phyloP scores from a whole-genome alignment of 345 rosid genomes.

The Zanthoxylum bungeanum region DNA sequence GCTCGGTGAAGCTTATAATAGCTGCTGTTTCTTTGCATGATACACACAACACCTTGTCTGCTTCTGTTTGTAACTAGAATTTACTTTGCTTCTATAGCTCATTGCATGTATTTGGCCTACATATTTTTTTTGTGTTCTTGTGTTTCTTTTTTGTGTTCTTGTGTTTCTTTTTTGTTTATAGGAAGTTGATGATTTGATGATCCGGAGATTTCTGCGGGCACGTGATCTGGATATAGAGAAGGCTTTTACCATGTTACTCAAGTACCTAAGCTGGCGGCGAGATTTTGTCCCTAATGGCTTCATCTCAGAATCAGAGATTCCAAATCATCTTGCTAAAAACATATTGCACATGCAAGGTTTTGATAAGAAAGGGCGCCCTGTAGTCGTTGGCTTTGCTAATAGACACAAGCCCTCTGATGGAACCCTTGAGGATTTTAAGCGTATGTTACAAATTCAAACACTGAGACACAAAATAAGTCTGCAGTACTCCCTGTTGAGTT shows the following conservation, averaged over 20 bases:
- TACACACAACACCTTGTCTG: background rate
- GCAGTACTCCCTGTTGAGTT: background rate
- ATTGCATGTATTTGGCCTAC: background rate
- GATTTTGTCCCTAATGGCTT: constrained; percentile 54
- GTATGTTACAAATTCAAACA: constrained; percentile 29
- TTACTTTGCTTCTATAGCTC: background rate
- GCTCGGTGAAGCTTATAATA: too few relatives aligned
- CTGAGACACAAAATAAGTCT: too few relatives aligned
- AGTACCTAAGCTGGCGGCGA: constrained; percentile 71
- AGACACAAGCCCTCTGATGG: constrained; percentile 68
- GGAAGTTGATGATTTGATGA: constrained; percentile 78
- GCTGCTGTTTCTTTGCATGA: background rate
- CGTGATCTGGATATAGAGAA: constrained; percentile 88
- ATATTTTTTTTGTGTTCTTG: too few relatives aligned
- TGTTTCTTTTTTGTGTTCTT: background rate
- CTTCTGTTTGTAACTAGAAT: background rate
- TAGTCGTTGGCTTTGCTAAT: constrained; percentile 48
- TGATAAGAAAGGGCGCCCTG: constrained; percentile 70
- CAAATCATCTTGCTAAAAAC: constrained; percentile 57
- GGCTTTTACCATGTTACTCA: constrained; percentile 64
- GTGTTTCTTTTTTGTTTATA: constrained; percentile 19
- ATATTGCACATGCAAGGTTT: constrained; percentile 73
- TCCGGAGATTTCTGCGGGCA: constrained; percentile 82
- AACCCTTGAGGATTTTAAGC: constrained; percentile 70
- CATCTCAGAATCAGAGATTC: constrained; percentile 51